phyloP scores from a whole-genome alignment of 1,284 basidiomycete species.

The Melampsora americana region DNA sequence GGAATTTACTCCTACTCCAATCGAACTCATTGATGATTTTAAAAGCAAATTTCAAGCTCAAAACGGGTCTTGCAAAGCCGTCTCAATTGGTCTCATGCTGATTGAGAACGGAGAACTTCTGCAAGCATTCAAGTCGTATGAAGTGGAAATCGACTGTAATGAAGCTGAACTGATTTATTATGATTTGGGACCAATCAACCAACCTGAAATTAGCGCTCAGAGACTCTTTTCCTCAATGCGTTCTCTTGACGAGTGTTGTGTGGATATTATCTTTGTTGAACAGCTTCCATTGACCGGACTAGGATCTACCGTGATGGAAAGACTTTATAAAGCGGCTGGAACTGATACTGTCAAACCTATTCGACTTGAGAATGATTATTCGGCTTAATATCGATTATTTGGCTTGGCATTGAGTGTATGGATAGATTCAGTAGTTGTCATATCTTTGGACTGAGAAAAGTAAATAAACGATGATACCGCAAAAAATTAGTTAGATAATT shows the following conservation, averaged over 20 bases:
- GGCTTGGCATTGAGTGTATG: no score
- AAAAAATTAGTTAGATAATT: no score
- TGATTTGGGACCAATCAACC: conserved; percentile 13
- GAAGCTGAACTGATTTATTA: conserved; percentile 11
- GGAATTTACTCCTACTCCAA: not conserved
- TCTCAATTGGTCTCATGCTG: conserved; percentile 32
- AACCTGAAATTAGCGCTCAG: conserved; percentile 35
- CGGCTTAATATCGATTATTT: no score
- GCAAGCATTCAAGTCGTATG: conserved; percentile 13
- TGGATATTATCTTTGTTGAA: conserved; percentile 40
- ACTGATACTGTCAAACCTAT: not conserved
- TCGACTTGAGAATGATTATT: not conserved
- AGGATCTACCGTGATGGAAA: conserved; percentile 41
- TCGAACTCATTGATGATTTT: not conserved
- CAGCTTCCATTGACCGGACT: conserved; percentile 8
- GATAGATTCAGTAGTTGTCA: no score
- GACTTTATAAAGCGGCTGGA: conserved; percentile 20
- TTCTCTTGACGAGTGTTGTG: conserved; percentile 22
- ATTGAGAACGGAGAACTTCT: conserved; percentile 23
- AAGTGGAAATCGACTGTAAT: not conserved
- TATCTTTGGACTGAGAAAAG: no score
- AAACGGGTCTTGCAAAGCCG: not conserved
- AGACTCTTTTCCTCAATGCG: conserved; percentile 26
- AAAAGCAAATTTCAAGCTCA: not conserved
- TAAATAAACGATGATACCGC: no score